Evolutionary conservation across 768 basidiomycete species (phyloP), one percentile per base, ranked within the genome.

Genomic region (Hygrophoropsis aurantiaca): DNA sequence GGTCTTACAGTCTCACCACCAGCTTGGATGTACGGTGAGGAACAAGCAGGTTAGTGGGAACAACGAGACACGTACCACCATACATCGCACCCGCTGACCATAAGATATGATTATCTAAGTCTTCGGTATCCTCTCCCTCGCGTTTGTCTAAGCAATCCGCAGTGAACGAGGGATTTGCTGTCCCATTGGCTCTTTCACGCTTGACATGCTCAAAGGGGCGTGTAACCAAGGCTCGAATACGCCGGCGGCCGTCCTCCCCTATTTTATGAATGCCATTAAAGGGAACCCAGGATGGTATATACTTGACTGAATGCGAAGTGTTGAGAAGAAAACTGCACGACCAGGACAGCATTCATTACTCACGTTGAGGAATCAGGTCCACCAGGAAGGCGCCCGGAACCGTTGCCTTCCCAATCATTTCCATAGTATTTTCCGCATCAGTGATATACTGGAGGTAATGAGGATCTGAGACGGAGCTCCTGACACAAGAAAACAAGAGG

Each of bases 321-420:
- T 30, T 30, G 13, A 30, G 27, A 30, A 30, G 27, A 13, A 30
- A 13, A 30, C 13, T 30, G 27, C 27, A 30, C 13, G 27, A 30
- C 27, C 27, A 13, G 6, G 13, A 30, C 27, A 30, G n/a, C n/a
- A n/a, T n/a, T n/a, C n/a, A n/a, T 36, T 13, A 40, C 59, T 42
- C 40, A 64, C 64, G 44, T 10, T 32, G 20, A 7, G 66, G 66
- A n/a, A 67, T 21, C n/a, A 66, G 26, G 44, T 68, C 66, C 13
- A 51, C 54, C 2, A 67, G 42, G 26, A 50, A 68, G 7, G 66
- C 57, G 21, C 66, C 66, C 2, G 64, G 66, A 4, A 58, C 44
- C 3, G 52, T 59, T 3, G 55, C 58, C 27, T 48, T 46, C 15
- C 46, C 51, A 20, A 67, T 39, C 32, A 64, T 49, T 6, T 50